Evolutionary conservation across 2,329 filamentous ascomycete species (phyloP), one percentile per base, ranked within the genome.

Genomic region (Penicillium frequentans): DNA sequence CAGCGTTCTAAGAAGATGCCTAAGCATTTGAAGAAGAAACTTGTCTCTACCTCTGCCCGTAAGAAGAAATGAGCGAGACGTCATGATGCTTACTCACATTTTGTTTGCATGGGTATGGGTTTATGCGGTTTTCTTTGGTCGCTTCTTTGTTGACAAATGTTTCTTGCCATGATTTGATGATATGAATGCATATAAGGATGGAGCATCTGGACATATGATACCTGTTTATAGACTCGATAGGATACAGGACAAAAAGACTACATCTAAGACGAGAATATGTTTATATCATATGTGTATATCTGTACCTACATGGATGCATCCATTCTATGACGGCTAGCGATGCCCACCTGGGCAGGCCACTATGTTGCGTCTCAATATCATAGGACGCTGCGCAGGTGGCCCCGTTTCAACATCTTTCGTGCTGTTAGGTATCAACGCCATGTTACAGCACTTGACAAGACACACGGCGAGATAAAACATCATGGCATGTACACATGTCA

Each of bases 1-100:
- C 92, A 96, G 80, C 82, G 95, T 58, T 91, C 93, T 75, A 90
- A 90, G 4, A 99, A 99, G 81, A 96, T 99, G 77, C 93, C 95
- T 0, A 99, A 99, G 78, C 87, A 96, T 72, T 64, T 96, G 33
- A 99, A 99, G 84, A 98, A 97, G 81, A 66, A 66, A 2, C 64
- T 73, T 19, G 66, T 73, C 11, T 64, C 70, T 46, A 52, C 64
- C 5, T 73, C 71, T 14, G 60, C 69, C 6, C 54, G 57, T 9
- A 77, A 74, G 66, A 74, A 71, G 65, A 75, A 74, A 64, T 77
- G 64, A 62, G 60, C 44, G 29, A 46, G 9, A 26, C 19, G 10
- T 8, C 11, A 23, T 49, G 37, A 60, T 55, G 50, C 54, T 54
- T 52, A n/a, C 43, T 52, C 27, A 19, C 43, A 49, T 60, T 64